phyloP scores from a whole-genome alignment of 2,329 filamentous ascomycete genomes.

The Pyrenochaeta sp. region DNA sequence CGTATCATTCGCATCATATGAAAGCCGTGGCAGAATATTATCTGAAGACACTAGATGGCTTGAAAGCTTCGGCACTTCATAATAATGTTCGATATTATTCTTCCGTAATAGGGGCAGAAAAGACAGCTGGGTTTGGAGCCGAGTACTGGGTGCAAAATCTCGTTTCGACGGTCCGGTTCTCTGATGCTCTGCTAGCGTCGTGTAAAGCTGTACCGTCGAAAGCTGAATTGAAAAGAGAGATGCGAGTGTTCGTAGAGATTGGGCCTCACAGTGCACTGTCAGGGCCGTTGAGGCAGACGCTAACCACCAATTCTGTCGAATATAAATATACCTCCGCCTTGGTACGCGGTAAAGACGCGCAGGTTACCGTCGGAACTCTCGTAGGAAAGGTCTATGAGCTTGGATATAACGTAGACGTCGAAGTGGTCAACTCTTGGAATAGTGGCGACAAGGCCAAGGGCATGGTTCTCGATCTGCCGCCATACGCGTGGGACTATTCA shows the following conservation, averaged over 20 bases:
- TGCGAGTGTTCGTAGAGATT: not conserved
- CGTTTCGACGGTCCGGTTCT: not conserved
- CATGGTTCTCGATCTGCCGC: conserved; percentile 20
- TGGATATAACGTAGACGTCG: not conserved
- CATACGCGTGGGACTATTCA: conserved; percentile 41
- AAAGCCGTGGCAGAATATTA: not conserved
- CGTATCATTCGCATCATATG: not conserved
- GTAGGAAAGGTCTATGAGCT: not conserved
- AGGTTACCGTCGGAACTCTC: not conserved
- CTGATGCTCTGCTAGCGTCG: not conserved
- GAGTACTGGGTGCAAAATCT: not conserved
- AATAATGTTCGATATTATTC: not conserved
- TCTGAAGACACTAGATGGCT: not conserved
- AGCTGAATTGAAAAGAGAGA: no score
- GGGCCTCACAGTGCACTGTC: not conserved
- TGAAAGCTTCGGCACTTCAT: not conserved
- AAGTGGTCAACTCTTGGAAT: not conserved
- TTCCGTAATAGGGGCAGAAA: not conserved
- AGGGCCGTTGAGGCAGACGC: not conserved
- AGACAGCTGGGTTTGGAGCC: not conserved
- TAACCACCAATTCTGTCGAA: not conserved
- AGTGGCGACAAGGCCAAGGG: not conserved
- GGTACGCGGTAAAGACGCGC: not conserved
- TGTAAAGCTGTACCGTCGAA: no score
- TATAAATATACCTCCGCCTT: not conserved